phyloP scores from a whole-genome alignment of 768 basidiomycete species.

The Exidia glandulosa region DNA sequence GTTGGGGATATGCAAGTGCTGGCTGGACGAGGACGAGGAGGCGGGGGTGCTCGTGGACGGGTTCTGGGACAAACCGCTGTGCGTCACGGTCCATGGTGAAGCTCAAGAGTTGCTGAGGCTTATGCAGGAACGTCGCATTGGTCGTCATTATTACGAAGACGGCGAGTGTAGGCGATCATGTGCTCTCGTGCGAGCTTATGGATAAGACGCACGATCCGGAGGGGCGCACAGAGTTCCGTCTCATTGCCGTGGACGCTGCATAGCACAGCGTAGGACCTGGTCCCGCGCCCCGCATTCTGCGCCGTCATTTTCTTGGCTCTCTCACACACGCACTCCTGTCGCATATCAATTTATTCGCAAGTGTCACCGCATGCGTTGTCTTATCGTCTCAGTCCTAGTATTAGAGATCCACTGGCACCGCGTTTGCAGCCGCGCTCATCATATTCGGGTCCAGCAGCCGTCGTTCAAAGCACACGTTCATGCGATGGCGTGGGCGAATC shows the following conservation, averaged over 20 bases:
- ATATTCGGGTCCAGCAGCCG: too few relatives aligned
- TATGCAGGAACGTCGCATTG: background rate
- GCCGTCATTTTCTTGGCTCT: too few relatives aligned
- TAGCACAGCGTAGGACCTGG: too few relatives aligned
- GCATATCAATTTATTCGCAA: too few relatives aligned
- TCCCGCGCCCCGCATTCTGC: too few relatives aligned
- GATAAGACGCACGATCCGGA: background rate
- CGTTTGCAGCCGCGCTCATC: too few relatives aligned
- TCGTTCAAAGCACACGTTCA: too few relatives aligned
- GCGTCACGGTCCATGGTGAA: background rate
- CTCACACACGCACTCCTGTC: too few relatives aligned
- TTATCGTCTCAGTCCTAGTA: too few relatives aligned
- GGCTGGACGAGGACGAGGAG: slow-evolving; percentile 4
- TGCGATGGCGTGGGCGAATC: too few relatives aligned
- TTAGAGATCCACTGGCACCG: too few relatives aligned
- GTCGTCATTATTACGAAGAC: background rate
- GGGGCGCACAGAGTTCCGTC: background rate
- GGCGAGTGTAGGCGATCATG: background rate
- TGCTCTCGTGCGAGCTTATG: background rate
- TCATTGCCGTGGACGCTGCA: background rate
- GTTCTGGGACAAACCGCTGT: slow-evolving; percentile 1
- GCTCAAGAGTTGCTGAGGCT: background rate
- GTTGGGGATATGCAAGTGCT: slow-evolving; percentile 3
- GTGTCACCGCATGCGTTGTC: too few relatives aligned
- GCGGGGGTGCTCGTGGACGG: background rate